Evolutionary conservation across 306 rosid genomes (phyloP).

Genomic region (Vigna unguiculata): DNA sequence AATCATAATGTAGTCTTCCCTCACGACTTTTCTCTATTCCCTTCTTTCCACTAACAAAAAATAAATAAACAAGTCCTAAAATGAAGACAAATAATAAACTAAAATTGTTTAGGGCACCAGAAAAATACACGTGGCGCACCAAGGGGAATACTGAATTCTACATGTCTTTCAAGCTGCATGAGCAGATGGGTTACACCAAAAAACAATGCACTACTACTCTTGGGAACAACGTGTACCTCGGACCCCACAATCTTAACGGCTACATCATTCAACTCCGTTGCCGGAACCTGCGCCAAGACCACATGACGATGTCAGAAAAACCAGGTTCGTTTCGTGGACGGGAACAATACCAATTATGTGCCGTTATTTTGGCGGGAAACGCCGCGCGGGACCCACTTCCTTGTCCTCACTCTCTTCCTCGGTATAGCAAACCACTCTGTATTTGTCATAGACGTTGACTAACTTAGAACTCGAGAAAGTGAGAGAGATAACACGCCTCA

Average conservation of each 20-base stretch:
- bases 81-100: no score
- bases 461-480: neutral
- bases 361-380: slow-evolving; percentile 60
- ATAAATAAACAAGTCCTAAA: neutral
- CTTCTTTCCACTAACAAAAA: neutral
- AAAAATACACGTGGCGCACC: slow-evolving; percentile 53
- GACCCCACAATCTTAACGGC: slow-evolving; percentile 73
- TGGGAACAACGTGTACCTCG: slow-evolving; percentile 38
- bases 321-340: slow-evolving; percentile 43
- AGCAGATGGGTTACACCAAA: slow-evolving; percentile 11
- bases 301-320: slow-evolving; percentile 57
- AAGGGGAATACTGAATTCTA: neutral
- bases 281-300: slow-evolving; percentile 42
- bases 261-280: slow-evolving; percentile 45
- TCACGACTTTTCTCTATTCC: slow-evolving; percentile 20
- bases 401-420: slow-evolving; percentile 32
- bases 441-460: slow-evolving; percentile 61
- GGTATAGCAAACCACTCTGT: neutral
- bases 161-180: neutral
- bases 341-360: slow-evolving; percentile 24
- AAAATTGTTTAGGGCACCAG: neutral
- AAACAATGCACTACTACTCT: slow-evolving; percentile 32
- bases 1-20: slow-evolving; percentile 44
- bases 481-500: neutral
- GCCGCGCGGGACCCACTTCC: slow-evolving; percentile 39